Percentiles rank a stretch among this genome's conserved stretches.
These are phyloP conservation scores for Selenicereus undatus DNA, from an alignment of 148 eudicot species.

Conservation along the genomic window DNA sequence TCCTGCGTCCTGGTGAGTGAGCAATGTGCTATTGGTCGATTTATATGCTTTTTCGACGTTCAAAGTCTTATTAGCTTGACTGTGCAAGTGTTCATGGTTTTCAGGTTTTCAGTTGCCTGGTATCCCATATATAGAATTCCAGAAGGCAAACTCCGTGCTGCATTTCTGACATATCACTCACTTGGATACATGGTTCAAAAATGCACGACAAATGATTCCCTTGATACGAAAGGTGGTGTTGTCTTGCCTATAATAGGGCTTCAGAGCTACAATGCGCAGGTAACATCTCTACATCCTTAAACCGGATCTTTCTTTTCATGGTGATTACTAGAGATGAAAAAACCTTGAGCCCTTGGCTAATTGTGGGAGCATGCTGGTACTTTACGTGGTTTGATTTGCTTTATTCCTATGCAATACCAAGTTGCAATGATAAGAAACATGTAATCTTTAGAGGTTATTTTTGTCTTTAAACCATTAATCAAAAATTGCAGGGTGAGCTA, in stretches of 20 bases:
- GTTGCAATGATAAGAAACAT: neutral
- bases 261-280: slow-evolving; percentile 54
- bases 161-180: slow-evolving; percentile 59
- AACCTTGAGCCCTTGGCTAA: neutral
- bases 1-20: slow-evolving; percentile 43
- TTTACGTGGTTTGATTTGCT: neutral
- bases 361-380: neutral
- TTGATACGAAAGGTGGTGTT: slow-evolving; percentile 18
- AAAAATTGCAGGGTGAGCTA: slow-evolving; percentile 39
- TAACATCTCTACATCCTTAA: slow-evolving; percentile 3
- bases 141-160: slow-evolving; percentile 48
- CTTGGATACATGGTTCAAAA: slow-evolving; percentile 39
- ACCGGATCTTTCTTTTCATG: neutral
- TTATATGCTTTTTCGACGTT: neutral
- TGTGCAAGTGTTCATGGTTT: neutral
- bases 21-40: neutral
- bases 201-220: slow-evolving; percentile 16
- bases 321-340: neutral
- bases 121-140: slow-evolving; percentile 60
- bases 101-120: slow-evolving; percentile 63
- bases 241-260: slow-evolving; percentile 51
- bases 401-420: neutral
- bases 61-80: neutral
- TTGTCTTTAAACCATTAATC: neutral
- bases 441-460: no score